Conservation (phyloP, 163 green algal species). For the Scenedesmus sp. region DNA sequence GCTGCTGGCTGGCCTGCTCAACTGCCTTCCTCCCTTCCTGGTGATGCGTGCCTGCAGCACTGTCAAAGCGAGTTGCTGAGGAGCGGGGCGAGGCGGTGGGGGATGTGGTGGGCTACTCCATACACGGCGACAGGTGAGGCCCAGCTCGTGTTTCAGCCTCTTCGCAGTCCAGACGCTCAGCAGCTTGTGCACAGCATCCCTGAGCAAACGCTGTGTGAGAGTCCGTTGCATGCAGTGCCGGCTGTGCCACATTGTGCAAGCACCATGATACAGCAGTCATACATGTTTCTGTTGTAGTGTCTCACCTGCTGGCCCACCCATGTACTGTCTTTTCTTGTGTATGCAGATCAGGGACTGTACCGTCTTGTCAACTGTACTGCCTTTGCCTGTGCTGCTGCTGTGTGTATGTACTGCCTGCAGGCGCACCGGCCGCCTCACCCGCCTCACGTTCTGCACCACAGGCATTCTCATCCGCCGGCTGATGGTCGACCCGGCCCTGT, state of each 20-base stretch:
- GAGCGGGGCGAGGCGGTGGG: slow-evolving; percentile 77
- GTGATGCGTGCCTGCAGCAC: slow-evolving; percentile 50
- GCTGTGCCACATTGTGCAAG: too few species aligned
- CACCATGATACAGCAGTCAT: too few species aligned
- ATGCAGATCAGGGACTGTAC: too few species aligned
- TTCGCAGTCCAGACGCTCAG: too few species aligned
- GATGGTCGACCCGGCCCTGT: slow-evolving; percentile 22
- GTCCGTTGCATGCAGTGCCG: too few species aligned
- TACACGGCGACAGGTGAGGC: slow-evolving; percentile 80
- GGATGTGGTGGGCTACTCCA: slow-evolving; percentile 82
- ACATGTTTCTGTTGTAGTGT: too few species aligned
- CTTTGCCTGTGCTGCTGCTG: neutral
- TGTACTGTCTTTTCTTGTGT: too few species aligned
- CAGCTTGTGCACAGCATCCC: too few species aligned
- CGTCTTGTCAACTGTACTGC: neutral
- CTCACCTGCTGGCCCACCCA: too few species aligned
- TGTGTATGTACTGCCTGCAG: neutral
- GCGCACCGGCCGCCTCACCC: slow-evolving; percentile 6
- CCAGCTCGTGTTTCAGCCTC: slow-evolving; percentile 42
- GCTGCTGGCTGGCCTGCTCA: neutral
- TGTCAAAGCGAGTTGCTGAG: slow-evolving; percentile 79
- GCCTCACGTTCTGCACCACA: slow-evolving; percentile 54
- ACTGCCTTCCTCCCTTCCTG: neutral
- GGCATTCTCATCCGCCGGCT: slow-evolving; percentile 49
- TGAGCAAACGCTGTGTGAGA: too few species aligned